These are phyloP conservation scores for Dendrobium catenatum DNA, from an alignment of 106 monocot genomes.

Conservation along the genomic window DNA sequence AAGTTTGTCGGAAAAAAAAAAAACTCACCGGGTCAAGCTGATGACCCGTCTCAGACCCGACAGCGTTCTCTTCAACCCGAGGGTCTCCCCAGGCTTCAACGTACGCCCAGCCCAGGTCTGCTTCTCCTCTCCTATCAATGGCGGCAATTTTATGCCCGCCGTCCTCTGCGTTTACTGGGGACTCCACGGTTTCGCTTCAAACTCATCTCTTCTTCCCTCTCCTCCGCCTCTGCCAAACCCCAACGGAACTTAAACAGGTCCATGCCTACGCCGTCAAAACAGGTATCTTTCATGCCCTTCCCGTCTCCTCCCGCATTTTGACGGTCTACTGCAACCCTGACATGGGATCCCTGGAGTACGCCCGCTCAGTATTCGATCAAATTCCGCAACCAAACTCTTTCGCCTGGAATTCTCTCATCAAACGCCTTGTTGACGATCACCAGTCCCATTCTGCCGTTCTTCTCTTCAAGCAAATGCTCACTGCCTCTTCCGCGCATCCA, in stretches of 20 bases:
- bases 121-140: not conserved
- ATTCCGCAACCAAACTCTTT: slow-evolving; percentile 9
- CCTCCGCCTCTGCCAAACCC: slow-evolving; percentile 9
- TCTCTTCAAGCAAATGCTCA: slow-evolving; percentile 14
- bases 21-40: too few relatives aligned
- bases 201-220: not conserved
- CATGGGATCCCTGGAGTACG: not conserved
- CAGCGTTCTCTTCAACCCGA: too few relatives aligned
- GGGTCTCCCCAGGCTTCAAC: too few relatives aligned
- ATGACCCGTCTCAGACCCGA: too few relatives aligned
- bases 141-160: not conserved
- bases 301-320: slow-evolving; percentile 14
- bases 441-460: slow-evolving; percentile 10
- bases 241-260: slow-evolving; percentile 4
- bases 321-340: slow-evolving; percentile 9
- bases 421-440: slow-evolving; percentile 4
- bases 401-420: slow-evolving; percentile 22
- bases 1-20: too few relatives aligned
- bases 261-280: slow-evolving; percentile 12
- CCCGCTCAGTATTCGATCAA: not conserved
- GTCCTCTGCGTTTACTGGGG: not conserved
- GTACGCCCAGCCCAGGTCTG: too few relatives aligned
- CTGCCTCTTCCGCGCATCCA: not conserved
- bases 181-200: not conserved
- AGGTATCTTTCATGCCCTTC: slow-evolving; percentile 9